Percentiles rank a stretch among this genome's conserved stretches.
Evolutionary conservation across 140 eudicot genomes (phyloP).

Genomic region (Oenanthe javanica): DNA sequence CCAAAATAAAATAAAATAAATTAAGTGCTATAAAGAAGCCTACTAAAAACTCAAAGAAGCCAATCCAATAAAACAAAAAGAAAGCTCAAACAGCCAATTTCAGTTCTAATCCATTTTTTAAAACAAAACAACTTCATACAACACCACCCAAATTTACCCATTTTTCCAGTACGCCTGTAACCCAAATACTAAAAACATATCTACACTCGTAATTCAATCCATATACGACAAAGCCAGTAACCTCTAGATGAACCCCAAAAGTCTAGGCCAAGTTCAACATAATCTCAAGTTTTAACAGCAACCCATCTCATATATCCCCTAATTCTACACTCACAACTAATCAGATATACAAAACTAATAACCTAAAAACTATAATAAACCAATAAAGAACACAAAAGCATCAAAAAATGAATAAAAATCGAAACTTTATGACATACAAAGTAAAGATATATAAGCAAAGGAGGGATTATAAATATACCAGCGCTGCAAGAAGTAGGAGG

Average conservation of each 20-base stretch:
- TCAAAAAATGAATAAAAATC: background rate
- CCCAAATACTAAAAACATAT: background rate
- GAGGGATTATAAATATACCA: slow-evolving; percentile 3
- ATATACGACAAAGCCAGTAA: background rate
- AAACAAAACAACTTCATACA: background rate
- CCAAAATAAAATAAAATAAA: background rate
- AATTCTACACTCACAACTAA: background rate
- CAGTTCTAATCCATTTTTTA: background rate
- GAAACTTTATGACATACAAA: background rate
- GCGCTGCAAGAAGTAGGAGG: slow-evolving; percentile 43
- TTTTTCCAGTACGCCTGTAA: background rate
- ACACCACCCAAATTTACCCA: background rate
- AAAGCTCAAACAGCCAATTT: background rate
- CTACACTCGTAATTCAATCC: background rate
- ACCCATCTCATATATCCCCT: background rate
- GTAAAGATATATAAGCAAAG: background rate
- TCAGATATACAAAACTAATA: background rate
- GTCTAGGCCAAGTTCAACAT: background rate
- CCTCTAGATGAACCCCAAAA: background rate
- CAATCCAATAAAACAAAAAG: background rate
- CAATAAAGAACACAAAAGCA: background rate
- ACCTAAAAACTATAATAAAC: background rate
- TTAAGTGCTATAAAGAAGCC: background rate
- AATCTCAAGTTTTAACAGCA: background rate
- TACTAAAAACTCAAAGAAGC: background rate